Evolutionary conservation across 176 grass and related monocot species (phyloP).

Genomic region (Zea mays): DNA sequence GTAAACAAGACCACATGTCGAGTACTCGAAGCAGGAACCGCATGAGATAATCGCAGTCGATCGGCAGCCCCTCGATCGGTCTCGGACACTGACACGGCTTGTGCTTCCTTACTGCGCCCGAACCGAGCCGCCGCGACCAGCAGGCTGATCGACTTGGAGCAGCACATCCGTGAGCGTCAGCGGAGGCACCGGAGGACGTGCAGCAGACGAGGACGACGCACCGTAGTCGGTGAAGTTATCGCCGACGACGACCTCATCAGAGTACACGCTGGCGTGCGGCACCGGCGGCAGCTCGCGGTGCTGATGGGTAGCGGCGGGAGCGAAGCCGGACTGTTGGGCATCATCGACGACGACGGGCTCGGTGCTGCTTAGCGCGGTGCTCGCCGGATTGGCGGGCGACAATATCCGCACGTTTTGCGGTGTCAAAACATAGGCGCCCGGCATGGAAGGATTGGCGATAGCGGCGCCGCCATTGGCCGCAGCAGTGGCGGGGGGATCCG

Average conservation of each 20-base stretch:
- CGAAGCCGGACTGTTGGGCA: fast-evolving
- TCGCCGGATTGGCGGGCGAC: neutral
- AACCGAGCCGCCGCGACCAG: neutral
- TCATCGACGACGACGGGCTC: neutral
- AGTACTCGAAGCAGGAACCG: neutral
- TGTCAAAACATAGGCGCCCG: neutral
- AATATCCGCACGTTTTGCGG: neutral
- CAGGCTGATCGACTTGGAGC: neutral
- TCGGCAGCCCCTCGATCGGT: neutral
- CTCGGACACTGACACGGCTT: neutral
- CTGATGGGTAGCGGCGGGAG: neutral
- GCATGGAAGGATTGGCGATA: neutral
- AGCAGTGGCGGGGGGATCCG: neutral
- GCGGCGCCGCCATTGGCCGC: neutral
- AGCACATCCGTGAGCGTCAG: neutral
- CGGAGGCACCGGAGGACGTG: neutral
- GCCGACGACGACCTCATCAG: neutral
- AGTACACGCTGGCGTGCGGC: neutral
- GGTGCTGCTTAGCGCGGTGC: neutral
- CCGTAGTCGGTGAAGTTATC: neutral
- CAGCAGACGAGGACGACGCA: neutral
- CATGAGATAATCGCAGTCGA: neutral
- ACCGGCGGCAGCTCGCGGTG: neutral
- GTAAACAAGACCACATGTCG: neutral
- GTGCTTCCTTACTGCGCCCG: neutral